phyloP scores from a whole-genome alignment of 257 asterid genomes.

The Rhazya stricta region DNA sequence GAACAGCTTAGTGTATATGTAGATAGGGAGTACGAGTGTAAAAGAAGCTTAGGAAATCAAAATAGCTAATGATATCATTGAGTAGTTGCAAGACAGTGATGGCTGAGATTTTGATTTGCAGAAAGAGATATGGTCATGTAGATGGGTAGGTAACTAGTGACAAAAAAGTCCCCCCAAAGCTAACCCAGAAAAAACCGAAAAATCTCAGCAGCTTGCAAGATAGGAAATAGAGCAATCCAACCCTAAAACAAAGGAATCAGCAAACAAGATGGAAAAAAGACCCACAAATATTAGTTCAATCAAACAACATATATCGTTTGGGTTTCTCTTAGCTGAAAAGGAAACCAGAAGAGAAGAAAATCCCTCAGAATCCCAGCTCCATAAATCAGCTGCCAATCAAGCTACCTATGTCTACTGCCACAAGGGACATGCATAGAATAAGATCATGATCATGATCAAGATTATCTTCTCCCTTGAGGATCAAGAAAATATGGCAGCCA shows the following conservation, averaged over 20 bases:
- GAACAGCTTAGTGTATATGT: slow-evolving; percentile 5
- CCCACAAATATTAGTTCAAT: background rate
- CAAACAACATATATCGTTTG: background rate
- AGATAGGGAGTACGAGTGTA: background rate
- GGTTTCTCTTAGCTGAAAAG: slow-evolving; percentile 25
- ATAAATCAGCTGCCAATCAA: slow-evolving; percentile 16
- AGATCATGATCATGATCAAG: background rate
- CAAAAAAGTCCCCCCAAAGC: background rate
- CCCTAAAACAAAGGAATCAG: background rate
- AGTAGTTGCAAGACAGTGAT: slow-evolving; percentile 21
- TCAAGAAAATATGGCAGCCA: background rate
- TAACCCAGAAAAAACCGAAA: background rate
- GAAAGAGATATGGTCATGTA: background rate
- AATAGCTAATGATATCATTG: slow-evolving; percentile 6
- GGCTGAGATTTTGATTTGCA: slow-evolving; percentile 18
- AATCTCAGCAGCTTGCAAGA: slow-evolving; percentile 9
- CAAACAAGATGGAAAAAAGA: background rate
- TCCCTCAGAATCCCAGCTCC: slow-evolving; percentile 16
- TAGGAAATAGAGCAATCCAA: background rate
- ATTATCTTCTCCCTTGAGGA: background rate
- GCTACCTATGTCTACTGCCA: background rate
- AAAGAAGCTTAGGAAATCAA: slow-evolving; percentile 4
- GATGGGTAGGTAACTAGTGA: slow-evolving; percentile 1
- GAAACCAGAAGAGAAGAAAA: slow-evolving; percentile 1
- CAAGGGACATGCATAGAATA: background rate